phyloP scores from a whole-genome alignment of 164 flowering plant genomes.

The Akebia trifoliata region DNA sequence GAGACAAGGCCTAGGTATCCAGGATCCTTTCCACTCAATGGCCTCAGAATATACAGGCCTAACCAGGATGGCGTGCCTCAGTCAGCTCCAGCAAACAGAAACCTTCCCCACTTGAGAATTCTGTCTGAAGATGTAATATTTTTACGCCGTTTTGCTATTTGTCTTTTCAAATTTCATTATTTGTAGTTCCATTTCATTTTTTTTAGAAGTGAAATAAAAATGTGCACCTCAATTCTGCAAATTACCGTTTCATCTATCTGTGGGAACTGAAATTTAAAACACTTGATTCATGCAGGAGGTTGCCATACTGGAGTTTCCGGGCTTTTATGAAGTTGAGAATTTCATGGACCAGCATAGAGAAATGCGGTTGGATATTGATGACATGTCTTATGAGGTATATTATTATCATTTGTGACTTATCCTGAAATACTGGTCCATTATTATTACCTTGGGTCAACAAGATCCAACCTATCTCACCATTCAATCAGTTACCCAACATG shows the following conservation, averaged over 20 bases:
- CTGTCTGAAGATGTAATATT: constrained; percentile 56
- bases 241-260: too few relatives aligned
- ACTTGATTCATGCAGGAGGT: constrained; percentile 43
- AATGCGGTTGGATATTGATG: constrained; percentile 89
- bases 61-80: constrained; percentile 38
- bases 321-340: constrained; percentile 39
- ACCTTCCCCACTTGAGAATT: constrained; percentile 45
- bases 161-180: not conserved
- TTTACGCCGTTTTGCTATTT: not conserved
- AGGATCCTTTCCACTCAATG: constrained; percentile 39
- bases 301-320: constrained; percentile 56
- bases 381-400: constrained; percentile 91
- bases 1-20: constrained; percentile 40
- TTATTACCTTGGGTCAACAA: not conserved
- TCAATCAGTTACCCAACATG: too few relatives aligned
- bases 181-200: not conserved
- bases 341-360: constrained; percentile 64
- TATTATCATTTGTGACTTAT: not conserved
- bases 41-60: constrained; percentile 42
- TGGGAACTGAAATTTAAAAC: not conserved
- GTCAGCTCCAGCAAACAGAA: constrained; percentile 33
- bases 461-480: not conserved
- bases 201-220: too few relatives aligned
- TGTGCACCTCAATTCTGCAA: too few relatives aligned
- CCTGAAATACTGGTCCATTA: not conserved